Evolutionary conservation across 768 basidiomycete genomes (phyloP), one percentile per base, ranked within the genome.

Genomic region (Russula griseocarnosa): DNA sequence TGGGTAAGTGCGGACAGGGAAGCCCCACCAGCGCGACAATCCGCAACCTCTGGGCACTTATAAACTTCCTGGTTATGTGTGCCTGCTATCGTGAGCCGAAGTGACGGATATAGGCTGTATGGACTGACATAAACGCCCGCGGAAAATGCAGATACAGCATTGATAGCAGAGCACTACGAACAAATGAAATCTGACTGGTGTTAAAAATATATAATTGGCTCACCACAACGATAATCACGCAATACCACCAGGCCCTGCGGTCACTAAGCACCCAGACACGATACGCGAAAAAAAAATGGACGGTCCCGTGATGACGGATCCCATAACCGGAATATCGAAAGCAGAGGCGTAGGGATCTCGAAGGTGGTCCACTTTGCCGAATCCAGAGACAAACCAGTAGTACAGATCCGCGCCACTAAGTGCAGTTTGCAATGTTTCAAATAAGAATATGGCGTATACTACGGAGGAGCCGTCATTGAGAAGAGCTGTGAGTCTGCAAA

Each of bases 181-280:
- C 5, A 10, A n/a, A 46, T n/a, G 11, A 52, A n/a, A 13, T 30
- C 7, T 3, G 22, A 13, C 3, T 38, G 8, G 46, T 36, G 18
- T 22, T 11, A 20, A n/a, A 8, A 9, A 24, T 8, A 1, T 24
- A 30, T 32, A 38, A 26, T 55, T 4, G 28, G 42, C 58, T 36
- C 8, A 65, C 63, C 1, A 36, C 3, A 60, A 52, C 55, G 14
- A 65, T 60, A 7, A 28, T 4, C 6, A 55, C 1, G 26, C 47
- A 65, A 34, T 60, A 5, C 53, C 36, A 47, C 53, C 26, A 5
- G 24, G 24, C 50, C 20, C n/a, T 34, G 30, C 16, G 60, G 9
- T 30, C 20, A 5, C 63, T 65, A 13, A 65, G 52, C 3, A 60
- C 28, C 63, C 58, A 65, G 30, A 65, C 22, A 20, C 63, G 63